Percentiles rank a stretch among this genome's conserved stretches.
phyloP scores from a whole-genome alignment of 2,329 filamentous ascomycete species.

The Arthroderma sp. region DNA sequence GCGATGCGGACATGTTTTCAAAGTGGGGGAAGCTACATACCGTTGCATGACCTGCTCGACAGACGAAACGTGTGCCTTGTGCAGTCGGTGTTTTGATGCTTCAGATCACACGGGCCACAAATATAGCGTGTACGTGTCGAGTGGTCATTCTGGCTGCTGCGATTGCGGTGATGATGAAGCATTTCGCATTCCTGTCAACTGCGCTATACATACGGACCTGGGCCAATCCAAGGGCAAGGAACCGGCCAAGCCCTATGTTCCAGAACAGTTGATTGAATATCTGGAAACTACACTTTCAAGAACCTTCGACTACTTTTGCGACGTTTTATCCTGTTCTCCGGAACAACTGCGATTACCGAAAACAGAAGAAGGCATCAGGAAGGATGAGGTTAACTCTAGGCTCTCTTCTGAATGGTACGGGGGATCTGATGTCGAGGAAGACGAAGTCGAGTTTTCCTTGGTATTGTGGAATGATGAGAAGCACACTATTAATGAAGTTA shows the following conservation, averaged over 20 bases:
- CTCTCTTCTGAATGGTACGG: slow-evolving; percentile 63
- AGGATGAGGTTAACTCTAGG: slow-evolving; percentile 70
- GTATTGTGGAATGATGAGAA: slow-evolving; percentile 98
- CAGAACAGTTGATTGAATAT: slow-evolving; percentile 60
- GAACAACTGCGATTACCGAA: slow-evolving; percentile 85
- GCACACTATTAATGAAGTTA: slow-evolving; percentile 84
- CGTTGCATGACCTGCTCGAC: slow-evolving; percentile 85
- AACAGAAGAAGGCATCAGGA: slow-evolving; percentile 62
- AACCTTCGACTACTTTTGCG: slow-evolving; percentile 86
- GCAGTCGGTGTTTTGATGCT: slow-evolving; percentile 84
- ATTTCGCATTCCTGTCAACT: slow-evolving; percentile 76
- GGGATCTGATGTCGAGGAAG: slow-evolving; percentile 45
- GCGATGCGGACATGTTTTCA: slow-evolving; percentile 95
- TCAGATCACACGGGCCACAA: slow-evolving; percentile 91
- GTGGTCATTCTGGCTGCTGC: slow-evolving; percentile 89
- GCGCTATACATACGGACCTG: slow-evolving; percentile 76
- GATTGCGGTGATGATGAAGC: slow-evolving; percentile 95
- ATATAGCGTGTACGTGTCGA: slow-evolving; percentile 75
- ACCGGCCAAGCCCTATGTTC: slow-evolving; percentile 53
- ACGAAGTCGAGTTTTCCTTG: slow-evolving; percentile 64
- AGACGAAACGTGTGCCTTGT: slow-evolving; percentile 91
- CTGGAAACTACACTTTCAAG: slow-evolving; percentile 78
- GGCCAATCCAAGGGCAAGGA: slow-evolving; percentile 36
- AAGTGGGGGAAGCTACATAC: slow-evolving; percentile 84
- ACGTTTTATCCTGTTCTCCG: slow-evolving; percentile 94